phyloP scores from a whole-genome alignment of 306 rosid genomes.

The Alnus glutinosa region DNA sequence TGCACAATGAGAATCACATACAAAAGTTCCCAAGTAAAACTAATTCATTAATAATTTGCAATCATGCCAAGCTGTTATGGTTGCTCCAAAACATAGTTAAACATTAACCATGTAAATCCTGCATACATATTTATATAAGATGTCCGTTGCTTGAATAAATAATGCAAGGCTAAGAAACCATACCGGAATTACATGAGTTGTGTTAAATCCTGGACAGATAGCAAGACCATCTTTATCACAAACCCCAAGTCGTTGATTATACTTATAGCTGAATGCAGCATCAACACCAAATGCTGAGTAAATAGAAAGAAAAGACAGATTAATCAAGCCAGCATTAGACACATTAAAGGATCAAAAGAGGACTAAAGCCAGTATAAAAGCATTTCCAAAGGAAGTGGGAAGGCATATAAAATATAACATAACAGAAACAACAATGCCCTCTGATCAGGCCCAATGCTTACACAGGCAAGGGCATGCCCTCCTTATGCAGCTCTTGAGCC shows the following conservation, averaged over 20 bases:
- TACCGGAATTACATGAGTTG: slow-evolving; percentile 97
- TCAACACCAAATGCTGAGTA: slow-evolving; percentile 92
- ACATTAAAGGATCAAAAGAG: not conserved
- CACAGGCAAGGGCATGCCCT: slow-evolving; percentile 15
- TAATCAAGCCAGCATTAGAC: not conserved
- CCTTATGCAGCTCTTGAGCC: not conserved
- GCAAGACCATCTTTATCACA: slow-evolving; percentile 91
- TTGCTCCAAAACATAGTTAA: not conserved
- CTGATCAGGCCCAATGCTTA: not conserved
- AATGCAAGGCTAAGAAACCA: slow-evolving; percentile 35
- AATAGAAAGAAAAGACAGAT: slow-evolving; percentile 27
- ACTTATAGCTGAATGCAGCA: slow-evolving; percentile 90
- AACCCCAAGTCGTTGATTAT: slow-evolving; percentile 77
- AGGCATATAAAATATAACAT: not conserved
- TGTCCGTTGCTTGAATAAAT: slow-evolving; percentile 1
- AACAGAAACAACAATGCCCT: not conserved
- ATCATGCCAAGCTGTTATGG: not conserved
- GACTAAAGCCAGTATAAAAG: slow-evolving; percentile 2
- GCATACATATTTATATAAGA: not conserved
- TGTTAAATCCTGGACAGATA: slow-evolving; percentile 86
- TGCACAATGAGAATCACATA: too few relatives aligned
- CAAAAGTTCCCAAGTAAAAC: not conserved
- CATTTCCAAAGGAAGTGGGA: slow-evolving; percentile 1
- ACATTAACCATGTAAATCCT: not conserved
- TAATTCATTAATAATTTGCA: not conserved